Conservation (phyloP, 2,329 filamentous ascomycete genomes). For the Stagonosporopsis vannaccii region DNA sequence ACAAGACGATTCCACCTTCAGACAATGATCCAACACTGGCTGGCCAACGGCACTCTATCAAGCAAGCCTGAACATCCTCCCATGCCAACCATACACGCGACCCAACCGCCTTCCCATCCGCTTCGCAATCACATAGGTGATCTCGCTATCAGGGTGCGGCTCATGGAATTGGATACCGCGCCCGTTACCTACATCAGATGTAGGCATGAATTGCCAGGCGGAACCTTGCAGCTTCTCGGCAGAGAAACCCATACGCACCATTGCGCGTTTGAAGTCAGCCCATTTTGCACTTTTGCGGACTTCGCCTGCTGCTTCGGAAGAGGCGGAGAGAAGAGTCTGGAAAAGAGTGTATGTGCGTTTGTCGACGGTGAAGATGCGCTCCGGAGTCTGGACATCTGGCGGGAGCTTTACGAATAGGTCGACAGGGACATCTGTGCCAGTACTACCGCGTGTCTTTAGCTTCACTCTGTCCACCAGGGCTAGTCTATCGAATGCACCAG, state of each 20-base stretch:
- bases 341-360: too few relatives aligned
- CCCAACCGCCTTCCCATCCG: constrained; percentile 21
- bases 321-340: too few relatives aligned
- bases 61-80: not conserved
- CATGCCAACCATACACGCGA: not conserved
- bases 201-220: constrained; percentile 62
- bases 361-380: too few relatives aligned
- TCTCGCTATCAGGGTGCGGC: constrained; percentile 63
- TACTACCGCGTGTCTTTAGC: not conserved
- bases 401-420: too few relatives aligned
- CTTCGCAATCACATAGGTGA: constrained; percentile 57
- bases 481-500: not conserved
- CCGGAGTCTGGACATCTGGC: not conserved
- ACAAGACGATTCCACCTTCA: too few relatives aligned
- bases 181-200: constrained; percentile 47
- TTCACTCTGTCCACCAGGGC: not conserved
- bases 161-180: constrained; percentile 67
- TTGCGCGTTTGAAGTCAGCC: constrained; percentile 62
- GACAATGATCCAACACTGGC: not conserved
- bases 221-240: constrained; percentile 67
- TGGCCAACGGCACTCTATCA: not conserved
- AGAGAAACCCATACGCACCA: constrained; percentile 59
- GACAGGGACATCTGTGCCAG: not conserved
- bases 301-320: not conserved
- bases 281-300: constrained; percentile 59